Percentiles rank a stretch among this genome's conserved stretches.
Evolutionary conservation across 2,329 filamentous ascomycete species (phyloP).

Genomic region (Amphichorda felina): DNA sequence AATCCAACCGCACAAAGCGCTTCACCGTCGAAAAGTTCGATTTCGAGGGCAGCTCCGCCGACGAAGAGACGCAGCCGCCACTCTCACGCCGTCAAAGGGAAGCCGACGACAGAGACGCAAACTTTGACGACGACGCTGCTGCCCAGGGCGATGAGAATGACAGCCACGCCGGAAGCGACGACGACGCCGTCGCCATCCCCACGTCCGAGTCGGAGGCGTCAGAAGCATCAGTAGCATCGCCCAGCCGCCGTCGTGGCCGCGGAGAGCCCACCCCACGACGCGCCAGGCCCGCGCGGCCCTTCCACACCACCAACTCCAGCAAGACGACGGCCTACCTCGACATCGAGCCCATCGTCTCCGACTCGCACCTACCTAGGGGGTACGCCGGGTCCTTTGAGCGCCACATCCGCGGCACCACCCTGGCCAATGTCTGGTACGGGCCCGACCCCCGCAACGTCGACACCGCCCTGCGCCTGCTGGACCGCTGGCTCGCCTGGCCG

Average conservation of each 20-base stretch:
- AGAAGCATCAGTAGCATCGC: not conserved
- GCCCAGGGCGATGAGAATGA: constrained; percentile 10
- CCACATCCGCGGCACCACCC: constrained; percentile 1
- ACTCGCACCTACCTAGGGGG: constrained; percentile 3
- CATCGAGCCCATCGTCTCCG: not conserved
- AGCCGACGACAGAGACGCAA: constrained; percentile 15
- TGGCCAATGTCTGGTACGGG: constrained; percentile 5
- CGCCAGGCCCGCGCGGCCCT: not conserved
- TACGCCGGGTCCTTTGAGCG: constrained; percentile 5
- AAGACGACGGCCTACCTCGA: not conserved
- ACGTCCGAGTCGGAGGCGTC: not conserved
- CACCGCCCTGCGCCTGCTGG: constrained; percentile 1
- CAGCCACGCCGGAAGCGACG: constrained; percentile 10
- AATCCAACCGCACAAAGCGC: constrained; percentile 21
- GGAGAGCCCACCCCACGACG: not conserved
- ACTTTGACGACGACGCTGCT: constrained; percentile 15
- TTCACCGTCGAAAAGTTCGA: constrained; percentile 21
- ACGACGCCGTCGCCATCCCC: constrained; percentile 7
- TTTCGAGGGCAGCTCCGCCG: constrained; percentile 13
- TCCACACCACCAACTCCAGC: not conserved
- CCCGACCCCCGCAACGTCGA: not conserved
- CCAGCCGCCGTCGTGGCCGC: not conserved
- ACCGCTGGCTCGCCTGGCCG: constrained; percentile 3
- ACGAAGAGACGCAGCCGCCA: constrained; percentile 11
- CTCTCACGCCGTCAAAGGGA: constrained; percentile 10